These are phyloP conservation scores for Protea cynaroides DNA, from an alignment of 164 flowering plant genomes.

Conservation along the genomic window DNA sequence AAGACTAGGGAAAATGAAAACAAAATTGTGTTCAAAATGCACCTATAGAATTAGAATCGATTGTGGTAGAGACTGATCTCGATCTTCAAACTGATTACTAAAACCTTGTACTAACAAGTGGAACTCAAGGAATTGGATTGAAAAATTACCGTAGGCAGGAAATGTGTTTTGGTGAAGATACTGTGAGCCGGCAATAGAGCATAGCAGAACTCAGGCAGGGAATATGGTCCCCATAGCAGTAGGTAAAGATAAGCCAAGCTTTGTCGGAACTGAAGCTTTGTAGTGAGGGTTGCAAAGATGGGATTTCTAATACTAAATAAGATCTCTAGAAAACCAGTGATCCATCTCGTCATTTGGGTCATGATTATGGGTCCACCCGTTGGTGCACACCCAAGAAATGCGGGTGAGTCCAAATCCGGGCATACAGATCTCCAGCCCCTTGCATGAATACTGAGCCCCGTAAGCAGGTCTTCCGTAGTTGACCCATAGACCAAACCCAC, in stretches of 20 bases:
- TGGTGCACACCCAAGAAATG: constrained; percentile 58
- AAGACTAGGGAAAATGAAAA: too few relatives aligned
- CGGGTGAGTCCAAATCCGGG: constrained; percentile 28
- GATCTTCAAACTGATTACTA: too few relatives aligned
- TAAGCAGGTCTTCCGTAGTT: constrained; percentile 38
- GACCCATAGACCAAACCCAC: constrained; percentile 63
- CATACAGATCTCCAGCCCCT: constrained; percentile 39
- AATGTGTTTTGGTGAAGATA: constrained; percentile 36
- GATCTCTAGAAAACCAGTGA: constrained; percentile 49
- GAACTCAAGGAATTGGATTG: too few relatives aligned
- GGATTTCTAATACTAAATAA: constrained; percentile 35
- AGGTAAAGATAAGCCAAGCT: constrained; percentile 25
- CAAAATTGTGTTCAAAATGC: too few relatives aligned
- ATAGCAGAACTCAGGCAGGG: constrained; percentile 48
- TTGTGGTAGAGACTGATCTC: too few relatives aligned
- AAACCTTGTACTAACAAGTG: too few relatives aligned
- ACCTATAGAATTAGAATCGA: too few relatives aligned
- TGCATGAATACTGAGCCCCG: constrained; percentile 46
- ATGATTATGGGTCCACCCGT: constrained; percentile 23
- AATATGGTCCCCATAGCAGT: constrained; percentile 26
- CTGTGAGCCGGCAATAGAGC: constrained; percentile 47
- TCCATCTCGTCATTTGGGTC: constrained; percentile 54
- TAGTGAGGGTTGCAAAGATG: constrained; percentile 16
- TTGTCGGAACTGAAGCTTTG: constrained; percentile 39
- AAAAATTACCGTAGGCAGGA: constrained; percentile 46